phyloP scores from a whole-genome alignment of 352 stramenopile genomes.

The Globisporangium spinosum region DNA sequence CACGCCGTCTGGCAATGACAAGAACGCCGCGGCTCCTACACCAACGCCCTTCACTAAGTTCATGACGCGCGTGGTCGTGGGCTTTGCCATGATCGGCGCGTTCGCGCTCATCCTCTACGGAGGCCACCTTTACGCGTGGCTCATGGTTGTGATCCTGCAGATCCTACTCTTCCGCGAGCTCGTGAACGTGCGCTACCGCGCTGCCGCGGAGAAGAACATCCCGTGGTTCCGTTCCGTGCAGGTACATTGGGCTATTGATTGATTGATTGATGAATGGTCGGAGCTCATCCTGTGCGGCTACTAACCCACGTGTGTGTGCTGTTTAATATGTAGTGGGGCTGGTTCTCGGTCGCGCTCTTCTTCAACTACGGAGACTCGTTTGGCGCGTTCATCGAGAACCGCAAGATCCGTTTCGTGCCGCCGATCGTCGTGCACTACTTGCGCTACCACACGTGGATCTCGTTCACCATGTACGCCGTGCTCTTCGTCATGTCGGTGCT shows the following conservation, averaged over 20 bases:
- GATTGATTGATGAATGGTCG: neutral
- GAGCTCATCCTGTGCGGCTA: neutral
- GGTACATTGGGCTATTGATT: slow-evolving; percentile 13
- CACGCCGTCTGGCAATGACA: slow-evolving; percentile 21
- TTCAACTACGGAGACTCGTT: slow-evolving; percentile 94
- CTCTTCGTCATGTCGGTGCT: slow-evolving; percentile 96
- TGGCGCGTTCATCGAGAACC: slow-evolving; percentile 80
- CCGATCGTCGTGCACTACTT: slow-evolving; percentile 83
- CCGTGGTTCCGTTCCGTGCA: slow-evolving; percentile 96
- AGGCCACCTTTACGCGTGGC: slow-evolving; percentile 78
- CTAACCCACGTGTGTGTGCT: neutral
- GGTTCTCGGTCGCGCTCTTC: slow-evolving; percentile 96
- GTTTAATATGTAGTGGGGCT: slow-evolving; percentile 79
- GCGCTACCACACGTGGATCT: slow-evolving; percentile 89
- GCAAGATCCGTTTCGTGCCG: slow-evolving; percentile 79
- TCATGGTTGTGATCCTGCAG: slow-evolving; percentile 84
- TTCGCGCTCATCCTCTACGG: slow-evolving; percentile 77
- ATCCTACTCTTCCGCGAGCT: slow-evolving; percentile 95
- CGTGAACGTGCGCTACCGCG: slow-evolving; percentile 96
- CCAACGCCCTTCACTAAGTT: slow-evolving; percentile 52
- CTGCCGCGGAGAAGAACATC: slow-evolving; percentile 93
- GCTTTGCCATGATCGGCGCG: slow-evolving; percentile 70
- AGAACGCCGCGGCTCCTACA: slow-evolving; percentile 19
- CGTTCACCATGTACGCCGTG: slow-evolving; percentile 92
- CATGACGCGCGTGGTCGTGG: slow-evolving; percentile 67